phyloP scores from a whole-genome alignment of 2,329 filamentous ascomycete genomes.

The Fusarium liriodendri region DNA sequence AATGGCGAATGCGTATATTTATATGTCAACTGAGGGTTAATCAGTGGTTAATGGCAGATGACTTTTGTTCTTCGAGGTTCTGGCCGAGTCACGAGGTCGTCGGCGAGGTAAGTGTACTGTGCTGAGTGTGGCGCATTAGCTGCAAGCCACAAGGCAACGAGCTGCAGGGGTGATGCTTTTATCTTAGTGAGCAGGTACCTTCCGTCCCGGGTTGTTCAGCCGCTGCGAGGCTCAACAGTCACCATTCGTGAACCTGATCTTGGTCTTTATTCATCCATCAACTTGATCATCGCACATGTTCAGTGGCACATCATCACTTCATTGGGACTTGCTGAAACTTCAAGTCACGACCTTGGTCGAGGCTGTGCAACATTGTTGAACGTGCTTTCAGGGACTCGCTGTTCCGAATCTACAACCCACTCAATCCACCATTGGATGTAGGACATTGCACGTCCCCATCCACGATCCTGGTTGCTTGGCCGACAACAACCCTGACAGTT shows the following conservation, averaged over 20 bases:
- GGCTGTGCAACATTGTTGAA: background rate
- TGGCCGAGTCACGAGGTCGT: conserved; percentile 41
- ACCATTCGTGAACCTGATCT: background rate
- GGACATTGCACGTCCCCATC: conserved; percentile 12
- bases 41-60: conserved; percentile 38
- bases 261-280: background rate
- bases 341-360: background rate
- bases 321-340: background rate
- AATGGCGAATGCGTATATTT: conserved; percentile 20
- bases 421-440: background rate
- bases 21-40: conserved; percentile 19
- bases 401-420: background rate
- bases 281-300: background rate
- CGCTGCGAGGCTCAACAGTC: background rate
- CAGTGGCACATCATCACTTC: background rate
- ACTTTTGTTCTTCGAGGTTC: conserved; percentile 39
- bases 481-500: conserved; percentile 28
- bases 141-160: conserved; percentile 42
- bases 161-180: conserved; percentile 10
- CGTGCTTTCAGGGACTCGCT: background rate
- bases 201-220: background rate
- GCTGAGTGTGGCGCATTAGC: conserved; percentile 36
- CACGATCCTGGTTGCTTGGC: conserved; percentile 36
- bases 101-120: conserved; percentile 20
- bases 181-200: conserved; percentile 11